These are phyloP conservation scores for Plasmopara halstedii DNA, from an alignment of 352 stramenopile genomes.

Conservation along the genomic window DNA sequence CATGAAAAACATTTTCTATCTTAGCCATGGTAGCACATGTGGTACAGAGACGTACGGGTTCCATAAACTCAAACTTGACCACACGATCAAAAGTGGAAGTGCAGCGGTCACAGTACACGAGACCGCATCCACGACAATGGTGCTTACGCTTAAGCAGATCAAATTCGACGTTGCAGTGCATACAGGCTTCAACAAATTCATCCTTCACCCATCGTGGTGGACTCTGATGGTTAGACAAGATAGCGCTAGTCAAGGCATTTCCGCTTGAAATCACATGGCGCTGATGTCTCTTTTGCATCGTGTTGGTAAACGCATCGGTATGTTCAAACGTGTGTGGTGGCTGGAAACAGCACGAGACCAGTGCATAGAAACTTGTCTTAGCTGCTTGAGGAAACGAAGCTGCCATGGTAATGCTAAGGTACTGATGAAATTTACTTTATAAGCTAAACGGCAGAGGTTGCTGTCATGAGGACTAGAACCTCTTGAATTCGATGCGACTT, in stretches of 20 bases:
- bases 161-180: slow-evolving; percentile 40
- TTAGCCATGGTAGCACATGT: slow-evolving; percentile 32
- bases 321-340: slow-evolving; percentile 12
- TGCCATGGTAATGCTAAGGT: too few relatives aligned
- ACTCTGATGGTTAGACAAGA: slow-evolving; percentile 34
- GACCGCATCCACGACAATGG: slow-evolving; percentile 51
- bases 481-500: too few relatives aligned
- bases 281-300: slow-evolving; percentile 22
- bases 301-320: slow-evolving; percentile 32
- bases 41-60: slow-evolving; percentile 52
- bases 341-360: slow-evolving; percentile 61
- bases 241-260: slow-evolving; percentile 8
- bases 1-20: slow-evolving; percentile 60
- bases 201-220: slow-evolving; percentile 59
- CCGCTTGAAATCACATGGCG: slow-evolving; percentile 3
- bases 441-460: too few relatives aligned
- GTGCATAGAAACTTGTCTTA: slow-evolving; percentile 28
- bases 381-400: slow-evolving; percentile 19
- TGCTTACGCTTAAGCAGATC: slow-evolving; percentile 62
- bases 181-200: slow-evolving; percentile 40
- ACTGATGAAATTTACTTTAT: too few relatives aligned
- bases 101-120: slow-evolving; percentile 52
- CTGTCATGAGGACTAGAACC: too few relatives aligned
- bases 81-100: slow-evolving; percentile 41
- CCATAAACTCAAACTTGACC: slow-evolving; percentile 54